Evolutionary conservation across 768 basidiomycete genomes (phyloP), one percentile per base, ranked within the genome.

Genomic region (Phaeotremella fagi): DNA sequence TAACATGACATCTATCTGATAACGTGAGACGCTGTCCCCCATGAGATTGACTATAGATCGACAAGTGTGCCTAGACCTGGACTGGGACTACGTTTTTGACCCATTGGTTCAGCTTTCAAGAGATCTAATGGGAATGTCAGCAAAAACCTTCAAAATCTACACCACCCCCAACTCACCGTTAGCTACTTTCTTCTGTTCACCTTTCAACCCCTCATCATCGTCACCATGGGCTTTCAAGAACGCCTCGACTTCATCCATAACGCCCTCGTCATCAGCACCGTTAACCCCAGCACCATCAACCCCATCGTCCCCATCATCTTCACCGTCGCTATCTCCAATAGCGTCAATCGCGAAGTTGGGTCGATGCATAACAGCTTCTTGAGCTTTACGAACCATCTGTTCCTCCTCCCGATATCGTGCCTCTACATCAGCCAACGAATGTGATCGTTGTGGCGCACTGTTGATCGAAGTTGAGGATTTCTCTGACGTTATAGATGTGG

Each of bases 281-380:
- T 20, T 20, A 18, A 11, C 38, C 18, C 38, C 38, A 41, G 11
- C 38, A 6, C 12, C 38, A 45, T 79, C 82, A 14, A 77, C 77
- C 24, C 82, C 83, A 25, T 77, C 75, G 6, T 76, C 77, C 5
- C 81, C 75, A 71, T 83, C 76, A 70, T 85, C 75, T 11, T 87
- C 86, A 0, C 84, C 85, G 24, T 87, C 88, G 11, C 86, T 87
- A 52, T 89, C 88, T 48, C 84, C 85, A 3, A 85, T 88, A 74
- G 91, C 90, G 68, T 99, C 95, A 55, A 98, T 95, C n/a, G 90
- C 90, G 71, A 99, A 99, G 59, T 86, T 85, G 23, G 89, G 90
- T 37, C 94, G 79, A 71, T 94, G 88, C 85, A 92, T 85, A 42
- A 90, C 79, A 26, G 88, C 87, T 27, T 85, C 85, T 59, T 82